A percentile compares a stretch with the other conserved stretches of the same genome.
phyloP scores from a whole-genome alignment of 2,329 filamentous ascomycete genomes.

The Beauveria medogensis region DNA sequence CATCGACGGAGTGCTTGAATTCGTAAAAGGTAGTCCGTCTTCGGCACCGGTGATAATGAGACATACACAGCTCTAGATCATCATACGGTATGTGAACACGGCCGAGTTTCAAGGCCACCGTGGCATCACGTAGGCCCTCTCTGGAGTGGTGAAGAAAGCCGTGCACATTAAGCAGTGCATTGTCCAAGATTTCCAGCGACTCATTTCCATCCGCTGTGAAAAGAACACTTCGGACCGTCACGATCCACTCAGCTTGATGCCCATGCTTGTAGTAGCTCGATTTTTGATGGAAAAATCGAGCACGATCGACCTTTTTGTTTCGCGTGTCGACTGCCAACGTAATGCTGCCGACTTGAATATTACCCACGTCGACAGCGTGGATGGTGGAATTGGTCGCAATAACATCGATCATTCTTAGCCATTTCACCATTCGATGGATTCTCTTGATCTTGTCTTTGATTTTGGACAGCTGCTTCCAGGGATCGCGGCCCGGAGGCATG shows the following conservation, averaged over 20 bases:
- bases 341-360: conserved; percentile 74
- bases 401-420: conserved; percentile 83
- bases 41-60: conserved; percentile 43
- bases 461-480: conserved; percentile 71
- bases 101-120: conserved; percentile 83
- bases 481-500: conserved; percentile 37
- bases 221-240: conserved; percentile 75
- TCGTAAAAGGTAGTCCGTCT: conserved; percentile 27
- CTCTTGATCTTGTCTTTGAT: conserved; percentile 80
- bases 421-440: conserved; percentile 78
- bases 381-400: conserved; percentile 74
- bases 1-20: conserved; percentile 42
- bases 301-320: conserved; percentile 82
- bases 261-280: conserved; percentile 48
- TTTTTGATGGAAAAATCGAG: conserved; percentile 78
- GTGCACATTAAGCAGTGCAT: conserved; percentile 81
- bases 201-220: conserved; percentile 82
- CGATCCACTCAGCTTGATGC: conserved; percentile 85
- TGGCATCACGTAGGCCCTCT: conserved; percentile 82
- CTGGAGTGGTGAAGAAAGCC: conserved; percentile 79
- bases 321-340: conserved; percentile 85
- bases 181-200: conserved; percentile 80
- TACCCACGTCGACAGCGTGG: conserved; percentile 72
- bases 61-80: conserved; percentile 60
- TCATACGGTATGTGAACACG: conserved; percentile 86